Conservation (phyloP, 1,284 basidiomycete genomes). For the Ceratobasidium sp. region DNA sequence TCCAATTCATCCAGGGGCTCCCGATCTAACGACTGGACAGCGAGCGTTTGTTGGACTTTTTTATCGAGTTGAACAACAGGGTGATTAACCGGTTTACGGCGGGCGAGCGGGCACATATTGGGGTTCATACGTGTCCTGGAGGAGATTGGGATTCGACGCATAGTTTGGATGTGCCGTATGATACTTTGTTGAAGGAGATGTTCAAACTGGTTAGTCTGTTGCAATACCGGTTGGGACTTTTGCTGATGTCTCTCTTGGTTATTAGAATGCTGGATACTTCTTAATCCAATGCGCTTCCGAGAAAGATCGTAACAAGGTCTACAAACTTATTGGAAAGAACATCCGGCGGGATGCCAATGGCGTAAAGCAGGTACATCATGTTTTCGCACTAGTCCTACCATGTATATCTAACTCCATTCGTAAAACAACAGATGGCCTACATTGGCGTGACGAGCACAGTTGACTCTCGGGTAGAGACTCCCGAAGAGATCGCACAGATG, state of each 20-base stretch:
- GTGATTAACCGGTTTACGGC: conserved; percentile 48
- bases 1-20: conserved; percentile 3
- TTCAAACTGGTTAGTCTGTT: conserved; percentile 27
- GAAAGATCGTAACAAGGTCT: conserved; percentile 46
- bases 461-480: conserved; percentile 47
- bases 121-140: conserved; percentile 48
- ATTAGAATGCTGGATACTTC: conserved; percentile 48
- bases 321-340: conserved; percentile 48
- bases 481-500: conserved; percentile 45
- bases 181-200: conserved; percentile 26
- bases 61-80: conserved; percentile 48
- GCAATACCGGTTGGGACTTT: not conserved
- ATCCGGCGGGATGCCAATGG: conserved; percentile 49
- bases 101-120: conserved; percentile 48
- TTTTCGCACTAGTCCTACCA: not conserved
- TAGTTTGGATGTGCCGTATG: conserved; percentile 14
- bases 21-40: not conserved
- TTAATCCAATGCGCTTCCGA: conserved; percentile 48
- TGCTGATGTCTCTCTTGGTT: not conserved
- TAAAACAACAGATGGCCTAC: conserved; percentile 48
- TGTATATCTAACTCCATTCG: too few species aligned
- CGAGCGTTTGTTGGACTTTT: conserved; percentile 46
- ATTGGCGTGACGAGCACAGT: conserved; percentile 48
- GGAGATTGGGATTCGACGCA: not conserved
- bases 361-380: conserved; percentile 44